Conservation (phyloP, 2,329 filamentous ascomycete species). For the Sporothrix variecibatus region DNA sequence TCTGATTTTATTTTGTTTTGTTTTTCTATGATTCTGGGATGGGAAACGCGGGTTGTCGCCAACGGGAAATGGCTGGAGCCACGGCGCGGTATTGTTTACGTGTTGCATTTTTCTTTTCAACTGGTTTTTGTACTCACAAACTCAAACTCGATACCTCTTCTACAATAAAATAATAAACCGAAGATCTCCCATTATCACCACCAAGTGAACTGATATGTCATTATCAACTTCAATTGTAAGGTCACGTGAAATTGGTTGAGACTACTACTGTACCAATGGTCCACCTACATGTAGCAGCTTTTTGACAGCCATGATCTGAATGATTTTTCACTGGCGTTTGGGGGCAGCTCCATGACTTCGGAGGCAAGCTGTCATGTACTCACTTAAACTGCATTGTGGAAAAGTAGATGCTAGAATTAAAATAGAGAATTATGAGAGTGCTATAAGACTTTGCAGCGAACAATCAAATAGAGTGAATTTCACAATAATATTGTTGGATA, state of each 20-base stretch:
- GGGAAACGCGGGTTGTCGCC: not conserved
- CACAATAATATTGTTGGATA: too few relatives aligned
- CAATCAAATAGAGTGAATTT: not conserved
- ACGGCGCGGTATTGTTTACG: not conserved
- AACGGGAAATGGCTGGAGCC: conserved; percentile 6
- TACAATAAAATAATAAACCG: not conserved
- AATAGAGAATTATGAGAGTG: not conserved
- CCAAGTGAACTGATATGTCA: not conserved
- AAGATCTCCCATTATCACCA: not conserved
- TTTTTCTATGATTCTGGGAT: not conserved
- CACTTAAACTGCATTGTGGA: not conserved
- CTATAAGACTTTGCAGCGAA: not conserved
- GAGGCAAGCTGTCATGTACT: not conserved
- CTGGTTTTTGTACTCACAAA: not conserved
- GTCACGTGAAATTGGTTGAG: not conserved
- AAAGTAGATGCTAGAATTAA: not conserved
- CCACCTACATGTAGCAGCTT: not conserved
- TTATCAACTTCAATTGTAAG: not conserved
- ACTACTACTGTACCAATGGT: not conserved
- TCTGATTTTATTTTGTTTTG: not conserved
- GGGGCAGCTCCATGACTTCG: not conserved
- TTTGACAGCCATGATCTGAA: not conserved
- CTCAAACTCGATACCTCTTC: conserved; percentile 6
- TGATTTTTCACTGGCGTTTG: not conserved
- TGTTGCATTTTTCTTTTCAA: not conserved